Base-by-base conservation (phyloP, 225 moss, liverwort and hornwort species). In the Straminergon stramineum region DNA sequence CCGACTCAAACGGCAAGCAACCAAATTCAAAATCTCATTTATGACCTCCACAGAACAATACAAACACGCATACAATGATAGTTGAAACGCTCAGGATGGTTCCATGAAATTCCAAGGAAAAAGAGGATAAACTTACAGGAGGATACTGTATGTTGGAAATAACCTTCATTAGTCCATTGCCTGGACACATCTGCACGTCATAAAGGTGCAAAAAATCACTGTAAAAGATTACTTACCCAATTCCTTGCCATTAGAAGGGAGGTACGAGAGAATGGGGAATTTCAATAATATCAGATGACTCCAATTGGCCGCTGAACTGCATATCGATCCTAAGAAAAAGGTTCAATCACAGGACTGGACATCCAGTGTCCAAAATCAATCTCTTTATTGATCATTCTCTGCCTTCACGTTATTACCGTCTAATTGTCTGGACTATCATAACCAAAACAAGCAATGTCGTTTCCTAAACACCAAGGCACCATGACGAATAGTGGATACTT, bases 131-230 rank as follows among this genome's bases (percentile, higher is more conserved):
- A 93, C 93, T 91, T 91, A 95, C 94, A 93, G 58, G 92, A 91
- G 66, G 94, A 92, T 86, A 95, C 93, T 78, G 91, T 86, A 64
- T 93, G 94, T 86, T 93, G 94, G 62, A 89, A 92, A 84, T 91
- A 95, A 79, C 93, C 92, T 90, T 95, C 94, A 89, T 88, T 93
- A 17, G 89, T 90, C 93, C 94, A 94, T 92, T 94, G 94, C 65
- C 94, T 90, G 62, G 93, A 85, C 48, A 92, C 91, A 92, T 94
- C 94, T 94, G 94, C 84, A 84, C 84, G 31, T 53, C 66, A 90
- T 51, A 90, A 75, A 89, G 87, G 87, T 84, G 87, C 63, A 89
- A 77, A 37, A 74, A 28, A 78, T 76, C 77, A 89, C 51, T 39
- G 53, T 15, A 78, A 87, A 48, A 55, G 35, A 55, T 55, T 78